Evolutionary conservation across 2,329 filamentous ascomycete species (phyloP).

Genomic region (Aureobasidium mangrovei): DNA sequence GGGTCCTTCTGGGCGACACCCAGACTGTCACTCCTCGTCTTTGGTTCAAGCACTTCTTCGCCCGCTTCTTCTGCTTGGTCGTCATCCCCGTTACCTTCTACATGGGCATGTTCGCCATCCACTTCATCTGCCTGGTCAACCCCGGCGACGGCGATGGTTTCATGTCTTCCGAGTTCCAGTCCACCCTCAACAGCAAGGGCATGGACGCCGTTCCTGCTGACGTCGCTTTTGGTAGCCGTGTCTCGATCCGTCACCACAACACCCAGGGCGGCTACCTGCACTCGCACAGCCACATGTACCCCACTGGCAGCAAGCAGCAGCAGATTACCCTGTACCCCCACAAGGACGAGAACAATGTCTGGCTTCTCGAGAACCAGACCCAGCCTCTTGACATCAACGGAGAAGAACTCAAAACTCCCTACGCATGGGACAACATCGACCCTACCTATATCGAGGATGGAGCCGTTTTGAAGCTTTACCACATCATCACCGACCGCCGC

Average conservation of each 20-base stretch:
- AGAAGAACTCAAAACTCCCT: constrained; percentile 67
- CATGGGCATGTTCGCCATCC: constrained; percentile 93
- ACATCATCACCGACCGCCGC: constrained; percentile 72
- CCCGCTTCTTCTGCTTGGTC: constrained; percentile 83
- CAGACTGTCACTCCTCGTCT: constrained; percentile 82
- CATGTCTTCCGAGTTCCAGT: constrained; percentile 99
- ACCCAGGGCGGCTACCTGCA: constrained; percentile 97
- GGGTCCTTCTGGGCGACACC: constrained; percentile 85
- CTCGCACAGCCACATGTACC: constrained; percentile 96
- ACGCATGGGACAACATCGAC: constrained; percentile 69
- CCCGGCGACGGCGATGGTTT: constrained; percentile 97
- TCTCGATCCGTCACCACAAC: constrained; percentile 86
- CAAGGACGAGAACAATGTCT: constrained; percentile 98
- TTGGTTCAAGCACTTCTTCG: constrained; percentile 90
- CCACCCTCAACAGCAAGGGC: constrained; percentile 88
- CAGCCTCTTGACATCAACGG: constrained; percentile 63
- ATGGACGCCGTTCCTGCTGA: constrained; percentile 95
- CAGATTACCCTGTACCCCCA: constrained; percentile 97
- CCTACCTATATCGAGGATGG: constrained; percentile 72
- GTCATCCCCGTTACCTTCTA: constrained; percentile 85
- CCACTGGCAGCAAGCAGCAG: constrained; percentile 93
- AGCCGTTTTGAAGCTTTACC: constrained; percentile 72
- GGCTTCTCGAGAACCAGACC: constrained; percentile 90
- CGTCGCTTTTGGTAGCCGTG: constrained; percentile 77
- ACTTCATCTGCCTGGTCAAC: constrained; percentile 88